Conservation (phyloP, 202 grass and related monocot genomes). For the Elaeis oleifera region DNA sequence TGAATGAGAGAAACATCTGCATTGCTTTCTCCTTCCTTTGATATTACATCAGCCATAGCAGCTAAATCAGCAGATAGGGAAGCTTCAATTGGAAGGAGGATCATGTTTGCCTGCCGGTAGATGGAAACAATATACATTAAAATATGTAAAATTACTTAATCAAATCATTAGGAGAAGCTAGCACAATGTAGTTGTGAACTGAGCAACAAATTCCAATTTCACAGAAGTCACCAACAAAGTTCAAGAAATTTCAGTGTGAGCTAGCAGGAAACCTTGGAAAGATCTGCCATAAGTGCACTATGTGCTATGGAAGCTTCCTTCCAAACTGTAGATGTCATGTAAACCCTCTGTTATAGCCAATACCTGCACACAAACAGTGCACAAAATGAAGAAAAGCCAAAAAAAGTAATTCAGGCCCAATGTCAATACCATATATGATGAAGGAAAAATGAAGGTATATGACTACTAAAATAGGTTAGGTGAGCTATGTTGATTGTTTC, state of each 20-base stretch:
- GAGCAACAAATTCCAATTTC: constrained; percentile 1
- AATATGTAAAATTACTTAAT: too few species aligned
- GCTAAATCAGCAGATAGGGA: constrained; percentile 68
- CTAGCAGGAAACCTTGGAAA: constrained; percentile 60
- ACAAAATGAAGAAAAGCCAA: constrained; percentile 33
- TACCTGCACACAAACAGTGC: constrained; percentile 48
- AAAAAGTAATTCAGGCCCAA: constrained; percentile 6
- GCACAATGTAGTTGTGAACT: too few species aligned
- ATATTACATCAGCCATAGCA: constrained; percentile 56
- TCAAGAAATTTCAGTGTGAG: too few species aligned
- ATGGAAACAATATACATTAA: constrained; percentile 1
- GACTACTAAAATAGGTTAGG: constrained; percentile 19
- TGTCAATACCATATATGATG: neutral
- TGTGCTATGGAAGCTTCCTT: constrained; percentile 71
- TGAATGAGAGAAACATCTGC: constrained; percentile 51
- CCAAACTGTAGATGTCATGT: constrained; percentile 71
- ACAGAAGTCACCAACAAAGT: constrained; percentile 19
- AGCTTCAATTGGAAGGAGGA: constrained; percentile 83
- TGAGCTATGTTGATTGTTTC: too few species aligned
- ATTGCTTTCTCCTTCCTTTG: constrained; percentile 58
- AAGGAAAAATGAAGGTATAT: constrained; percentile 9
- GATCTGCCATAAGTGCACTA: constrained; percentile 63
- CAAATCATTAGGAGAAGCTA: too few species aligned
- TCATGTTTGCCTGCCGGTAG: constrained; percentile 59
- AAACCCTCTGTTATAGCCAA: constrained; percentile 89